Evolutionary conservation across 139 green algal species (phyloP), one percentile per base, ranked within the genome.

Genomic region (Chlorokybus atmophyticus): DNA sequence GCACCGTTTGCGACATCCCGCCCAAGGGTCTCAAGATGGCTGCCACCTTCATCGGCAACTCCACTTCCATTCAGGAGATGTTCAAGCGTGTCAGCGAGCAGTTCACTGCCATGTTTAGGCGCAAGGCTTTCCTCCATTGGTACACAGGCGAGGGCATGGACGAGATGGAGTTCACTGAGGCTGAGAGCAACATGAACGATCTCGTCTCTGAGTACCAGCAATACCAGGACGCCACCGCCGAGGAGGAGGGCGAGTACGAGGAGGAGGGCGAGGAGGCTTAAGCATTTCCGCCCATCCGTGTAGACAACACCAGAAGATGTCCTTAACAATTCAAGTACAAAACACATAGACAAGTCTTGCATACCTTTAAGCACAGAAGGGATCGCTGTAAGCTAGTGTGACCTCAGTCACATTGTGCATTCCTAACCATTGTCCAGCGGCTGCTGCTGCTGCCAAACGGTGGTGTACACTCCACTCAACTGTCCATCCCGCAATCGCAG

Each of bases 11-110:
- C 29, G 66, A 78, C 40, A 68, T 78, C 35, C 66, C 70, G 25
- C 70, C 70, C 8, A 75, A 75, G 55, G 70, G 64, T 3, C 53
- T 74, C 30, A 74, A 78, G 57, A 78, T 78, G 70, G 49, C 64
- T 2, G 68, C 70, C 24, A 75, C 70, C 41, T 78, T 78, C 59
- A 61, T 78, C 29, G 70, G 70, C 54, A 78, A 78, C 70, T 70
- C 70, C 1, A 78, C 70, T 7, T 64, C 70, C 40, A 65, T 78
- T 39, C 70, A 78, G 62, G 66, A 78, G 55, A 74, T 78, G 70
- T 78, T 78, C 70, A 74, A 74, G 54, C 66, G 70, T 19, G 66
- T 78, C 25, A 66, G 60, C 52, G 70, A 75, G 56, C 64, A 75
- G 59, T 78, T 75, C 52, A 74, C 70, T 17, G 50, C 70, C 51